A percentile compares a stretch with the other conserved stretches of the same genome.
Conservation (phyloP, 2,329 filamentous ascomycete species). For the Hawksworthiomyces lignivorus region DNA sequence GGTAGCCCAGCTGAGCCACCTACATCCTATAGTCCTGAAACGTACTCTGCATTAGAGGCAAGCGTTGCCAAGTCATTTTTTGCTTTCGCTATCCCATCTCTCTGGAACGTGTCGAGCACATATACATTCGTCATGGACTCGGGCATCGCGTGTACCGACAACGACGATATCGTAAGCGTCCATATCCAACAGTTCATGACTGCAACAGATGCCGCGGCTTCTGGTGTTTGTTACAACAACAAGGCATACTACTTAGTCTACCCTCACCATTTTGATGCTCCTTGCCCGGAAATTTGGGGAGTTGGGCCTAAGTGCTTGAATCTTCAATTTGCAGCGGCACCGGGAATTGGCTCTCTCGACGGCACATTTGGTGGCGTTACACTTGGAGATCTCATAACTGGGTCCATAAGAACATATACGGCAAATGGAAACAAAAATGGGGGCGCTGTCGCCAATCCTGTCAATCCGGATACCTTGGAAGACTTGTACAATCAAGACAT, state of each 20-base stretch:
- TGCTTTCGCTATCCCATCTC: constrained; percentile 23
- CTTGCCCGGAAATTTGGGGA: too few species aligned
- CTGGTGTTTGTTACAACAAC: constrained; percentile 20
- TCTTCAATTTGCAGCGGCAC: constrained; percentile 22
- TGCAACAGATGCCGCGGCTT: constrained; percentile 12
- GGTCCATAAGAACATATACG: constrained; percentile 20
- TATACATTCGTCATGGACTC: constrained; percentile 27
- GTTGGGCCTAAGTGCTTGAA: too few species aligned
- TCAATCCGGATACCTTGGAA: constrained; percentile 16
- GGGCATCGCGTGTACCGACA: constrained; percentile 19
- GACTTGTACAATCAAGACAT: constrained; percentile 22
- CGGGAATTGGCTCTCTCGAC: constrained; percentile 21
- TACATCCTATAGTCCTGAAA: too few species aligned
- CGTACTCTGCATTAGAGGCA: not conserved
- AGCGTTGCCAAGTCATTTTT: constrained; percentile 20
- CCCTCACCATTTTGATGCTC: constrained; percentile 21
- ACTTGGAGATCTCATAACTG: constrained; percentile 19
- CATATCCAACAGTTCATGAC: too few species aligned
- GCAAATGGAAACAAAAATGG: constrained; percentile 26
- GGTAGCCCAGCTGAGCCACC: too few species aligned
- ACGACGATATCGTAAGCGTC: constrained; percentile 16
- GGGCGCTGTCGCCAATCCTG: constrained; percentile 17
- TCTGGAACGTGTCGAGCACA: constrained; percentile 21
- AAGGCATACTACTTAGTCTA: constrained; percentile 25
- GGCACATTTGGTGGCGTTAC: constrained; percentile 21